A percentile compares a stretch with the other conserved stretches of the same genome.
These are phyloP conservation scores for Baudoinia panamericana DNA, from an alignment of 495 filamentous ascomycete species.

Conservation along the genomic window DNA sequence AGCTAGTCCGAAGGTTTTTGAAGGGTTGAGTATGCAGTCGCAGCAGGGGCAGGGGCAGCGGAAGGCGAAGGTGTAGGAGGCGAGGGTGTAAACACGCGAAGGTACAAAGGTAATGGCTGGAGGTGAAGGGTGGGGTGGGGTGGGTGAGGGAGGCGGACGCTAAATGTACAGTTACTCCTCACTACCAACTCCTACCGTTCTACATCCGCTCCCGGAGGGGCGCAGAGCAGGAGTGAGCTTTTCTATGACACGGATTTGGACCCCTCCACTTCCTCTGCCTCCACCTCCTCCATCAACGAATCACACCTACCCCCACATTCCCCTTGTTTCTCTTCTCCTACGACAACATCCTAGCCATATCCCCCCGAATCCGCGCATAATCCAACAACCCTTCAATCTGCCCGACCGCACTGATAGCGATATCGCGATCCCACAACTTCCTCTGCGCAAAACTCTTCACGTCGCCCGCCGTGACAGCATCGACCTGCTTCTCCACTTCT, in stretches of 20 bases:
- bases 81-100: no score
- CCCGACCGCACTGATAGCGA: slow-evolving; percentile 85
- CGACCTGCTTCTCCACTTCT: slow-evolving; percentile 86
- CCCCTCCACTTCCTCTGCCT: no score
- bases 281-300: no score
- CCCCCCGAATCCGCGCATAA: slow-evolving; percentile 74
- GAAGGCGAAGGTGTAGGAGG: no score
- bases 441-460: slow-evolving; percentile 85
- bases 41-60: no score
- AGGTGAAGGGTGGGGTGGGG: not conserved
- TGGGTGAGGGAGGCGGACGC: not conserved
- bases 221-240: no score
- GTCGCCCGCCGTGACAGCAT: slow-evolving; percentile 84
- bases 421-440: slow-evolving; percentile 93
- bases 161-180: not conserved
- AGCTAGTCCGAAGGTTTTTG: slow-evolving; percentile 6
- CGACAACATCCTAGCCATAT: slow-evolving; percentile 74
- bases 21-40: not conserved
- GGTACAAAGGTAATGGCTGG: no score
- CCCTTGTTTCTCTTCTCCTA: slow-evolving; percentile 14
- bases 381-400: slow-evolving; percentile 82
- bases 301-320: not conserved
- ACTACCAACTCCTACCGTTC: no score
- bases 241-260: no score
- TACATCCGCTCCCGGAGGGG: no score